phyloP scores from a whole-genome alignment of 225 moss, liverwort and hornwort genomes.

The Lunularia cruciata region DNA sequence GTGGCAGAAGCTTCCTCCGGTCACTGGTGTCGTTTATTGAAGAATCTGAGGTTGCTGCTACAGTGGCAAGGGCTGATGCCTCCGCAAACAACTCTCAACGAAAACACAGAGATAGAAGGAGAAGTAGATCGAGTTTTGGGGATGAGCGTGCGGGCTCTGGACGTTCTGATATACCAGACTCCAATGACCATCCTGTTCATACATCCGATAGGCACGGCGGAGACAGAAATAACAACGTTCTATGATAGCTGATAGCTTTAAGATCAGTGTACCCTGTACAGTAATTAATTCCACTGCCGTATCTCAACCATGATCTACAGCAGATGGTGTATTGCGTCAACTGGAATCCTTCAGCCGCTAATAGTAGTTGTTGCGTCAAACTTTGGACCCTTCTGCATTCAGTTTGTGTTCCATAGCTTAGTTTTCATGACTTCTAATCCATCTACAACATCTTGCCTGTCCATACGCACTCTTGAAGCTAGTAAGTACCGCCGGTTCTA shows the following conservation, averaged over 20 bases:
- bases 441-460: too few relatives aligned
- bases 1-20: constrained; percentile 63
- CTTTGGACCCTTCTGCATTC: too few relatives aligned
- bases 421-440: too few relatives aligned
- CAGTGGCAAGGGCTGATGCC: constrained; percentile 17
- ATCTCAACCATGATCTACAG: background rate
- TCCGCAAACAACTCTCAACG: constrained; percentile 18
- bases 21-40: constrained; percentile 82
- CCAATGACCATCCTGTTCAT: constrained; percentile 6
- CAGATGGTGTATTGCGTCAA: too few relatives aligned
- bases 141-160: constrained; percentile 16
- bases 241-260: background rate
- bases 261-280: constrained; percentile 16
- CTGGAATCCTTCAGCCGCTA: too few relatives aligned
- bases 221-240: background rate
- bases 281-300: background rate
- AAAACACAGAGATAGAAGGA: constrained; percentile 19
- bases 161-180: constrained; percentile 16
- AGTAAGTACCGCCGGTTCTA: too few relatives aligned
- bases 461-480: too few relatives aligned
- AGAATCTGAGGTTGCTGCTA: constrained; percentile 54
- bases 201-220: background rate
- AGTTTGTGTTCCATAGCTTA: too few relatives aligned
- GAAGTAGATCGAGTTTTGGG: constrained; percentile 19
- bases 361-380: too few relatives aligned